These are phyloP conservation scores for Hypoxylon crocopeplum DNA, from an alignment of 495 filamentous ascomycete species.

Conservation along the genomic window DNA sequence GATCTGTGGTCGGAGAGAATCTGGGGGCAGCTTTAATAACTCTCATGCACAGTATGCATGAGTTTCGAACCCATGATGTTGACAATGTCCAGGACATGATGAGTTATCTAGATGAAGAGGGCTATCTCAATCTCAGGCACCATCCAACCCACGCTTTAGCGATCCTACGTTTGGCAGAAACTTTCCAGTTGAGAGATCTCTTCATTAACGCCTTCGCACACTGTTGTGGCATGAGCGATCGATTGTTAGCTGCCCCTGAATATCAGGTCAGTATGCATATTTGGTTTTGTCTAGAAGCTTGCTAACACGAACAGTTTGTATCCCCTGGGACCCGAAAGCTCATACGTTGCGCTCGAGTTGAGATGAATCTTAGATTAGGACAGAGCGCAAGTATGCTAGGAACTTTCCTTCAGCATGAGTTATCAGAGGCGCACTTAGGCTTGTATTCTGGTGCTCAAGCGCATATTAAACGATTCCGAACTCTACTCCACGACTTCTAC, in stretches of 20 bases:
- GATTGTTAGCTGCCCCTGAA: constrained; percentile 56
- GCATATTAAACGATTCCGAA: constrained; percentile 69
- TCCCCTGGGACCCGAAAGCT: constrained; percentile 61
- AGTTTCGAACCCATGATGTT: constrained; percentile 54
- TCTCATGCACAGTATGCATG: constrained; percentile 63
- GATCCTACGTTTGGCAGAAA: constrained; percentile 66
- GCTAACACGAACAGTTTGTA: constrained; percentile 52
- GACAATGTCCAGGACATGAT: constrained; percentile 61
- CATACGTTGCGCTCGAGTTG: constrained; percentile 63
- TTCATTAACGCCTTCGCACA: constrained; percentile 72
- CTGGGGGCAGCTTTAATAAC: constrained; percentile 63
- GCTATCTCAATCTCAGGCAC: constrained; percentile 66
- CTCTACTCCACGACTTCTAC: constrained; percentile 66
- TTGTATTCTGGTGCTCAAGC: constrained; percentile 57
- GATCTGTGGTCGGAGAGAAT: constrained; percentile 64
- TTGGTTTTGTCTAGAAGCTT: background rate
- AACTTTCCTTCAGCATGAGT: constrained; percentile 67
- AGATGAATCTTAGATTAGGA: constrained; percentile 67
- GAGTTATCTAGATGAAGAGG: constrained; percentile 63
- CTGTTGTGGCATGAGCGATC: constrained; percentile 70
- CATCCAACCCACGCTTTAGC: constrained; percentile 66
- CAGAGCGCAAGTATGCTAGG: constrained; percentile 55
- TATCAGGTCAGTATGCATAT: constrained; percentile 56
- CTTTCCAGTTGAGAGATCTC: constrained; percentile 58
- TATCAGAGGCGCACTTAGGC: constrained; percentile 61